Evolutionary conservation across 768 basidiomycete species (phyloP).

Genomic region (Polyporus arcularius): DNA sequence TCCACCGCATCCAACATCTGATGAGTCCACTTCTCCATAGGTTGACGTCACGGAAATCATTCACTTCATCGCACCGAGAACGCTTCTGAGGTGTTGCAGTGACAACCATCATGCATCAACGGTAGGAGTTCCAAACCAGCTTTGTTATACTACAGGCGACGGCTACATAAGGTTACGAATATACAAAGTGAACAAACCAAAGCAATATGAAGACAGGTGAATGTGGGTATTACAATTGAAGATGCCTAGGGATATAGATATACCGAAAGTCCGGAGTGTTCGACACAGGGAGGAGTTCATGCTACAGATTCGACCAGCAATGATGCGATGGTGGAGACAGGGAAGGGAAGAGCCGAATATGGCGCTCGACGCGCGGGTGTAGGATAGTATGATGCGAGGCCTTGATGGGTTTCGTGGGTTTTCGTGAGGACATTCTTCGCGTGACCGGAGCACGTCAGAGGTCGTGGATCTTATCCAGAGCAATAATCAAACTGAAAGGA

Average conservation of each 20-base stretch:
- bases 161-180: slow-evolving; percentile 24
- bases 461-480: slow-evolving; percentile 25
- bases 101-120: too few relatives aligned
- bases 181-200: slow-evolving; percentile 19
- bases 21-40: too few relatives aligned
- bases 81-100: not conserved
- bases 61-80: not conserved
- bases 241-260: slow-evolving; percentile 24
- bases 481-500: slow-evolving; percentile 14
- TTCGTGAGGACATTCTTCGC: slow-evolving; percentile 23
- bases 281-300: slow-evolving; percentile 25
- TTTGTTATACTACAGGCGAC: slow-evolving; percentile 27
- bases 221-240: slow-evolving; percentile 24
- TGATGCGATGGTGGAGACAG: slow-evolving; percentile 12
- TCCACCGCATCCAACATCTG: too few relatives aligned
- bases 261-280: slow-evolving; percentile 26
- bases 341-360: slow-evolving; percentile 15
- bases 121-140: slow-evolving; percentile 23
- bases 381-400: slow-evolving; percentile 6
- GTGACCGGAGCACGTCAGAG: slow-evolving; percentile 15
- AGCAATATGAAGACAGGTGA: slow-evolving; percentile 18
- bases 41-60: not conserved
- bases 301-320: slow-evolving; percentile 30
- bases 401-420: slow-evolving; percentile 19
- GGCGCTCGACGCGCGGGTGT: slow-evolving; percentile 14